These are phyloP conservation scores for Penicillium italicum DNA, from an alignment of 2,329 filamentous ascomycete genomes.

Conservation along the genomic window DNA sequence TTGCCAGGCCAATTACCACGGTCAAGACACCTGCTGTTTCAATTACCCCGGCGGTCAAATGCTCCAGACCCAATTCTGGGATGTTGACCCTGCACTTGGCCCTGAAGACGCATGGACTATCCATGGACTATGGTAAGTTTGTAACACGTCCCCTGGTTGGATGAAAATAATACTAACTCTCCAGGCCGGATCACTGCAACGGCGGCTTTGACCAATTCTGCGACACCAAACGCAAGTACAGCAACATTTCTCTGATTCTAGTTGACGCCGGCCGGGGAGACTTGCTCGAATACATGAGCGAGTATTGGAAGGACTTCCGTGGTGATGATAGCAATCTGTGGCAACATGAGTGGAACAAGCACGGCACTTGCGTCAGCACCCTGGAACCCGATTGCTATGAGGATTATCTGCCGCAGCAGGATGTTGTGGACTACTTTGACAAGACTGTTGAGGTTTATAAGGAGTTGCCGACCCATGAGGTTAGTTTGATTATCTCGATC, in stretches of 20 bases:
- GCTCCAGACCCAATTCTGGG: slow-evolving; percentile 76
- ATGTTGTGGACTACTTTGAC: slow-evolving; percentile 67
- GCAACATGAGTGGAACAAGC: slow-evolving; percentile 73
- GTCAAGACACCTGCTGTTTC: slow-evolving; percentile 69
- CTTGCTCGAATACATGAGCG: slow-evolving; percentile 63
- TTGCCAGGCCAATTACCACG: slow-evolving; percentile 60
- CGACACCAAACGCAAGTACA: slow-evolving; percentile 59
- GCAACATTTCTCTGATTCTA: slow-evolving; percentile 63
- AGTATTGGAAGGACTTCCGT: slow-evolving; percentile 67
- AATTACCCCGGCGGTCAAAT: slow-evolving; percentile 68
- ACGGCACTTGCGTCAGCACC: slow-evolving; percentile 71
- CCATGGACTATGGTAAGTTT: slow-evolving; percentile 61
- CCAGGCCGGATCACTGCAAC: slow-evolving; percentile 63
- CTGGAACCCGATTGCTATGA: slow-evolving; percentile 64
- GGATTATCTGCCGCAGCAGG: slow-evolving; percentile 57
- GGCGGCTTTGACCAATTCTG: slow-evolving; percentile 66
- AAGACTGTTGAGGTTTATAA: slow-evolving; percentile 64
- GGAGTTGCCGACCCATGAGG: slow-evolving; percentile 61
- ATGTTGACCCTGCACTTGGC: slow-evolving; percentile 61
- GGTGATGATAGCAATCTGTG: slow-evolving; percentile 64
- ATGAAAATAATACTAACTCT: background rate
- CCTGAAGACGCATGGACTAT: slow-evolving; percentile 70
- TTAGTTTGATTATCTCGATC: slow-evolving; percentile 22
- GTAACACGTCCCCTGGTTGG: background rate
- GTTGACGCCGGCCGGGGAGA: slow-evolving; percentile 52